A percentile compares a stretch with the other conserved stretches of the same genome.
Conservation (phyloP, 2,329 filamentous ascomycete genomes). For the Zasmidium cellare region DNA sequence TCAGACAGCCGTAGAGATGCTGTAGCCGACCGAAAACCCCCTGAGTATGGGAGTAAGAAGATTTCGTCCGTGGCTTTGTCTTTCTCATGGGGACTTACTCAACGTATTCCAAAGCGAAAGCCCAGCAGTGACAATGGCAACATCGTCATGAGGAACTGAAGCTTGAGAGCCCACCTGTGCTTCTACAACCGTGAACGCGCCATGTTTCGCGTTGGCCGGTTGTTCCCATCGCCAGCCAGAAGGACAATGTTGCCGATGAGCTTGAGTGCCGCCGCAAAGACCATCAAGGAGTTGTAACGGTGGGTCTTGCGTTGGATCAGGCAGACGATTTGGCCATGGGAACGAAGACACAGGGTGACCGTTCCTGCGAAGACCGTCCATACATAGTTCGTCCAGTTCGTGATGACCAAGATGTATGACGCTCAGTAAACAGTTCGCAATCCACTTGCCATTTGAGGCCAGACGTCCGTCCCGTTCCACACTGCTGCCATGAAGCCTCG, state of each 20-base stretch:
- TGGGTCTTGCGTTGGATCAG: slow-evolving; percentile 39
- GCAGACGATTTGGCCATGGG: slow-evolving; percentile 37
- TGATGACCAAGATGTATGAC: slow-evolving; percentile 43
- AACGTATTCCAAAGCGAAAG: slow-evolving; percentile 44
- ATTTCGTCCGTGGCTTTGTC: no score
- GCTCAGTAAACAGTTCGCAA: slow-evolving; percentile 22
- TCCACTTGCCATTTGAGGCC: slow-evolving; percentile 21
- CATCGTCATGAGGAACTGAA: slow-evolving; percentile 46
- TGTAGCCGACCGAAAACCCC: slow-evolving; percentile 39
- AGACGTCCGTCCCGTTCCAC: slow-evolving; percentile 15
- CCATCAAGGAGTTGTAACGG: slow-evolving; percentile 45
- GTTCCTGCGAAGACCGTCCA: slow-evolving; percentile 45
- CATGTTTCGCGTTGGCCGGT: slow-evolving; percentile 36
- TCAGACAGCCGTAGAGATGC: slow-evolving; percentile 31
- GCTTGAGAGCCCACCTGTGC: slow-evolving; percentile 43
- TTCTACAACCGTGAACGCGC: slow-evolving; percentile 43
- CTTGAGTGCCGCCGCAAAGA: slow-evolving; percentile 40
- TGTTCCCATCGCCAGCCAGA: slow-evolving; percentile 33
- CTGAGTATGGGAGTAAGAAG: no score
- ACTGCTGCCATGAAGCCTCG: slow-evolving; percentile 23
- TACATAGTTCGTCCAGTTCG: slow-evolving; percentile 44
- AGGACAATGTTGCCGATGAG: slow-evolving; percentile 41
- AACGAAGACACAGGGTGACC: slow-evolving; percentile 42
- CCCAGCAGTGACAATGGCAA: slow-evolving; percentile 42
- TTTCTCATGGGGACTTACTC: slow-evolving; percentile 25